phyloP scores from a whole-genome alignment of 208 protist genomes.

The Vickermania ingenoplastis region DNA sequence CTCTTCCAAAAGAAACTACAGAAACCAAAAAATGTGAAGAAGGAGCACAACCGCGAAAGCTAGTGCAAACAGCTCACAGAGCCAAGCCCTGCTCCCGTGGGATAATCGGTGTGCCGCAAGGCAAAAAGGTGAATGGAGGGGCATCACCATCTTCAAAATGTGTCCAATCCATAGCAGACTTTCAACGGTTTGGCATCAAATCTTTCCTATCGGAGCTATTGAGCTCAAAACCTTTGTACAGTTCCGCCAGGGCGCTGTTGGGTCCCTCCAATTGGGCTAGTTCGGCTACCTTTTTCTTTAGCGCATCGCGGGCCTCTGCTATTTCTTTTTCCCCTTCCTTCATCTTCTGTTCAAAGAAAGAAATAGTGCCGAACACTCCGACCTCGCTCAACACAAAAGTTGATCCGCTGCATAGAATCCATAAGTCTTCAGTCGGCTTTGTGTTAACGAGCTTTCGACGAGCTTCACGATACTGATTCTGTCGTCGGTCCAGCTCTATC shows the following conservation, averaged over 20 bases:
- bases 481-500: conserved; percentile 60
- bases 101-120: too few species aligned
- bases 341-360: conserved; percentile 55
- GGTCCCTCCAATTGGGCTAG: conserved; percentile 71
- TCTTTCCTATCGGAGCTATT: conserved; percentile 16
- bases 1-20: too few species aligned
- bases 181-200: too few species aligned
- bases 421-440: conserved; percentile 30
- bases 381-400: conserved; percentile 76
- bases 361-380: conserved; percentile 27
- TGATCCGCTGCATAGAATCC: conserved; percentile 63
- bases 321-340: conserved; percentile 49
- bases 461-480: conserved; percentile 75
- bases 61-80: too few species aligned
- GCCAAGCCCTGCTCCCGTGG: too few species aligned
- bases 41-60: too few species aligned
- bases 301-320: conserved; percentile 37
- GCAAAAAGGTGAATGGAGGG: too few species aligned
- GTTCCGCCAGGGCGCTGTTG: conserved; percentile 48
- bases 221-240: conserved; percentile 69
- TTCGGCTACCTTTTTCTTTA: conserved; percentile 70
- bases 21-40: too few species aligned
- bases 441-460: conserved; percentile 35
- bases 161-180: too few species aligned
- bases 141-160: too few species aligned